Base-by-base conservation (phyloP, 352 stramenopile genomes). In the Phytophthora fragariaefolia region DNA sequence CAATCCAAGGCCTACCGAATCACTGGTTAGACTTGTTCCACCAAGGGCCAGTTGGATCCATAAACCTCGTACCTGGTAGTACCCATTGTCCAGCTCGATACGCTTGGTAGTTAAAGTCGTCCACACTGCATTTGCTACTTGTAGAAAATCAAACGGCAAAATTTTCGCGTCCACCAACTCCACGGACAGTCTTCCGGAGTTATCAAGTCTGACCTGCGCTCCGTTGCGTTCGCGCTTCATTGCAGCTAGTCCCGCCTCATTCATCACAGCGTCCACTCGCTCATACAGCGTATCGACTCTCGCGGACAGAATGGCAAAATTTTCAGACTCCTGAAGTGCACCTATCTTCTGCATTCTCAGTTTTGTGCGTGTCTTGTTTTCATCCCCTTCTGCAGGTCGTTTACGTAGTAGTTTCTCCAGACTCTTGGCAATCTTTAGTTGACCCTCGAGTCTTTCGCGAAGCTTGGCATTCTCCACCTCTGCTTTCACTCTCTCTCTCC, bases 401-500 rank as follows among this genome's bases (percentile, higher is more conserved):
- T 78, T 77, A 24, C 62, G 55, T 1, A 80, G 58, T 43, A 76
- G 15, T 40, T 66, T 77, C 32, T 74, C 65, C 30, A 80, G 47
- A 26, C 57, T 64, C 18, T 43, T 36, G 13, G 69, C 59, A 15
- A 80, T 56, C 47, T 76, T 75, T 32, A 80, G 40, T 42, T 79
- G 72, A 2, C 63, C 63, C 48, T 79, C 58, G 10, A 77, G 58
- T 42, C 46, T 43, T 28, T 53, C 45, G 0, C 60, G 49, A 9
- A 79, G 55, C 51, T 63, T 63, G 2, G 43, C 34, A n/a, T 79
- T 82, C 59, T 79, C 70, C 3, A 66, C 47, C 20, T 82, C 66
- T 1, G 43, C 55, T 12, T 63, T 57, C 18, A 70, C 12, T 43
- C 63, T 55, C 45, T 72, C 53, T 10, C 45, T 50, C 57, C 54